phyloP scores from a whole-genome alignment of 305 asterid genomes.

The Rubia occidens region DNA sequence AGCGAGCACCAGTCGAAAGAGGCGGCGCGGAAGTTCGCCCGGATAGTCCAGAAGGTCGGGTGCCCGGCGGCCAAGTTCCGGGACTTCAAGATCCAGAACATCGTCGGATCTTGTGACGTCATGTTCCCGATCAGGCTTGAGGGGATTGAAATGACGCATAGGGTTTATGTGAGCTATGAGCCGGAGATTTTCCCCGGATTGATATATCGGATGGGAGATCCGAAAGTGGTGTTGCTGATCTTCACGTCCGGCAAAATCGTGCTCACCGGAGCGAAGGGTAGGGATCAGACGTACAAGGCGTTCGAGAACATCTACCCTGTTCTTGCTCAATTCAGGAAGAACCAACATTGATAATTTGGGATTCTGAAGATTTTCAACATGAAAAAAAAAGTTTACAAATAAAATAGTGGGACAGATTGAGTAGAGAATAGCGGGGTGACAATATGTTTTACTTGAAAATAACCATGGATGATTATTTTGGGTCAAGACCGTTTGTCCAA shows the following conservation, averaged over 20 bases:
- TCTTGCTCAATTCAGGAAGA: slow-evolving; percentile 31
- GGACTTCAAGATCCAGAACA: slow-evolving; percentile 40
- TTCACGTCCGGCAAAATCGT: slow-evolving; percentile 38
- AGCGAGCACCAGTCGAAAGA: slow-evolving; percentile 26
- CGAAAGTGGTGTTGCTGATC: slow-evolving; percentile 32
- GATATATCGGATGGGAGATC: slow-evolving; percentile 35
- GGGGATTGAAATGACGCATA: slow-evolving; percentile 30
- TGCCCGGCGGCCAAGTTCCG: slow-evolving; percentile 23
- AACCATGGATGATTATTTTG: background rate
- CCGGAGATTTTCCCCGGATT: slow-evolving; percentile 38
- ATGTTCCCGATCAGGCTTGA: slow-evolving; percentile 36
- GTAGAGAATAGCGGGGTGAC: no score
- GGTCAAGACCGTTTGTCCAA: background rate
- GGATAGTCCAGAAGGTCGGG: slow-evolving; percentile 33
- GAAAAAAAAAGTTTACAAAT: no score
- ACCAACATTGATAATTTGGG: slow-evolving; percentile 15
- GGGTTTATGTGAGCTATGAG: slow-evolving; percentile 32
- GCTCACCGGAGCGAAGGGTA: slow-evolving; percentile 35
- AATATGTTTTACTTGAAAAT: background rate
- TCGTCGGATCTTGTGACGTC: slow-evolving; percentile 36
- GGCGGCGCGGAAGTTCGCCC: slow-evolving; percentile 34
- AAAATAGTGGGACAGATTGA: no score
- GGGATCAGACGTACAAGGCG: slow-evolving; percentile 32
- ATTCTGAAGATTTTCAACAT: no score
- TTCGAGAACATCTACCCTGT: slow-evolving; percentile 38